Base-by-base conservation (phyloP, 768 basidiomycete species). In the Kwoniella dejecticola region DNA sequence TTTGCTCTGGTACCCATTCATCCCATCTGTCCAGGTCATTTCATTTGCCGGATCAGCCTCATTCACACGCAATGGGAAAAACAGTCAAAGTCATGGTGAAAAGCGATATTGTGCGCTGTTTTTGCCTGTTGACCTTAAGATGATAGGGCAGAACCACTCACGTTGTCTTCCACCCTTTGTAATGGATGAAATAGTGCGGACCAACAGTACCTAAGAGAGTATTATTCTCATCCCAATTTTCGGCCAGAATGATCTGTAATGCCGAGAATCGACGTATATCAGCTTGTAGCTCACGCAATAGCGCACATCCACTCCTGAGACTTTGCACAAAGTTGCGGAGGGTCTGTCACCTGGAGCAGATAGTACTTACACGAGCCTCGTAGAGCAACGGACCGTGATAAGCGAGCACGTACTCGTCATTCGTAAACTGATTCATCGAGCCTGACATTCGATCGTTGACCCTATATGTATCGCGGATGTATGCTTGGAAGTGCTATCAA, bases 121-220 rank as follows among this genome's bases (percentile, higher is more conserved):
- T n/a, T n/a, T n/a, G n/a, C n/a, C n/a, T n/a, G n/a, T n/a, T n/a
- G 17, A 38, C 8, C 36, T 8, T 38, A 38, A 38, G 17, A 38
- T 10, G 47, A 33, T 15, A 19, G 26, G 45, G 15, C 1, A 26
- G 38, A n/a, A 26, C n/a, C 23, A 79, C 81, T 70, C 76, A 94
- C 91, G 91, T 94, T 79, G 91, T 89, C 78, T 97, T 99, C 96
- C 96, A 99, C 8, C 96, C 96, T 79, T 97, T 96, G 83, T 99
- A 99, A 79, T 99, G 96, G 38, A 99, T 94, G 63, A 89, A 88
- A 80, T 91, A 97, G 71, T 95, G 91, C 3, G 86, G 85, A 5
- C 94, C 95, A 2, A 84, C 78, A 10, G 79, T 76, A 5, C 86
- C 85, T 4, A 84, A 83, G 41, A 84, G 82, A 0, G 87, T 84